Conservation (phyloP, 75 land plant genomes). For the Pseudotsuga menziesii region DNA sequence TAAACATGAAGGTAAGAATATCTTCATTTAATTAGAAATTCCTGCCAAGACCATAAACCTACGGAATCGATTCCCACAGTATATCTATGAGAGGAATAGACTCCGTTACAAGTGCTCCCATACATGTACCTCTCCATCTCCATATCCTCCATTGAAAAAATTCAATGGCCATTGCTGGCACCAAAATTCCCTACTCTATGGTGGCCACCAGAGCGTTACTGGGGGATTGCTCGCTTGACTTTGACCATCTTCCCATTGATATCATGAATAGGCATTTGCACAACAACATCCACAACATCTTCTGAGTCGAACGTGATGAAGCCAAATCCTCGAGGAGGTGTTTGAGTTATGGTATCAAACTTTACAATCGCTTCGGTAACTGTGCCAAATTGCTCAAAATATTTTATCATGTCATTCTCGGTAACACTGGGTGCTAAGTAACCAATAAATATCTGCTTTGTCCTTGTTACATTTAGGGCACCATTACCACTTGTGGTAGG, state of each 20-base stretch:
- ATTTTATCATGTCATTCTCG: slow-evolving; percentile 46
- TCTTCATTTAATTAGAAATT: too few species aligned
- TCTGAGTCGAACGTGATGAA: slow-evolving; percentile 87
- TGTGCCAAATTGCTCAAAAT: slow-evolving; percentile 54
- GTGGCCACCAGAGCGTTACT: slow-evolving; percentile 62
- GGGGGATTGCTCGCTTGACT: slow-evolving; percentile 93
- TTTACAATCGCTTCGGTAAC: slow-evolving; percentile 50
- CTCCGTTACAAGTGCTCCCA: too few species aligned
- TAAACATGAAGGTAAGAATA: too few species aligned
- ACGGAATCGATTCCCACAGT: too few species aligned
- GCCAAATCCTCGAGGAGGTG: slow-evolving; percentile 55
- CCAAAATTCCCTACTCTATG: slow-evolving; percentile 38
- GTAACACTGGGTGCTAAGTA: slow-evolving; percentile 45
- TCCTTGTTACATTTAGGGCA: slow-evolving; percentile 31
- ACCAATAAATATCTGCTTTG: slow-evolving; percentile 64
- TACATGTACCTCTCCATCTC: slow-evolving; percentile 35
- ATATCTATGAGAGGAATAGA: too few species aligned
- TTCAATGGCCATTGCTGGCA: slow-evolving; percentile 37
- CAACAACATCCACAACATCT: slow-evolving; percentile 83
- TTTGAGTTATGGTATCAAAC: slow-evolving; percentile 51
- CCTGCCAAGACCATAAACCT: too few species aligned
- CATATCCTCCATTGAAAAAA: too few species aligned
- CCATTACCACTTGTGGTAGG: slow-evolving; percentile 25
- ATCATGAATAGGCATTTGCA: slow-evolving; percentile 86
- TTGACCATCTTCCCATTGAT: slow-evolving; percentile 97